Evolutionary conservation across 441 rosid genomes (phyloP), one percentile per base, ranked within the genome.

Genomic region (Pelargonium cotyledonis): DNA sequence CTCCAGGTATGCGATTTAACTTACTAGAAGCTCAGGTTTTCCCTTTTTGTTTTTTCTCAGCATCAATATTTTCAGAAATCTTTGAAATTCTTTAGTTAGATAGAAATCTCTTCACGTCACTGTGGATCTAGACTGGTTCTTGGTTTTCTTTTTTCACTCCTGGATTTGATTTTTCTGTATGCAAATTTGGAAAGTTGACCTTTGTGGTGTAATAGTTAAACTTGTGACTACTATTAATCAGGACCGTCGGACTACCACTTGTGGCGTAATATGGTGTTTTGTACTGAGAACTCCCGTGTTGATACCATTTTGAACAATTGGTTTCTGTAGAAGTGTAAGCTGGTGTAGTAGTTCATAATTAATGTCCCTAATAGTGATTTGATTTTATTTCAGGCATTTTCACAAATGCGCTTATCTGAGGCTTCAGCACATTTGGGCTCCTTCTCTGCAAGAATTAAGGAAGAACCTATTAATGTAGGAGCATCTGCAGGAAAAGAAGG

Each of bases 381-480:
- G 57, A 26, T 63, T 72, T 70, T 71, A 65, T 68, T 75, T 75
- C 76, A 95, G 99, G 99, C 99, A 76, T 95, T 90, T 85, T 88
- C 91, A 61, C 99, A 95, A 79, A 92, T 90, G 98, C 96, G 98
- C 68, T 86, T 95, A 11, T 85, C 97, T 70, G 99, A 95, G 83
- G 97, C 98, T 79, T 85, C 97, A 70, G 99, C 98, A 62, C 99
- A 95, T 84, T 77, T 95, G 68, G 97, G 97, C 80, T 95, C 99
- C 70, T 95, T 90, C 77, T 87, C 95, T 78, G 83, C 84, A 67
- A 86, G 98, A 82, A 84, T 90, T 73, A 89, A 85, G 86, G 98
- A 92, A 26, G 98, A 95, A 74, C 81, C 86, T 51, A 71, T 81
- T 31, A 75, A 76, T 76, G 79, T 75, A 61, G 90, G 77, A 72